Evolutionary conservation across 2,329 filamentous ascomycete genomes (phyloP).

Genomic region (Mycosphaerella arachidis): DNA sequence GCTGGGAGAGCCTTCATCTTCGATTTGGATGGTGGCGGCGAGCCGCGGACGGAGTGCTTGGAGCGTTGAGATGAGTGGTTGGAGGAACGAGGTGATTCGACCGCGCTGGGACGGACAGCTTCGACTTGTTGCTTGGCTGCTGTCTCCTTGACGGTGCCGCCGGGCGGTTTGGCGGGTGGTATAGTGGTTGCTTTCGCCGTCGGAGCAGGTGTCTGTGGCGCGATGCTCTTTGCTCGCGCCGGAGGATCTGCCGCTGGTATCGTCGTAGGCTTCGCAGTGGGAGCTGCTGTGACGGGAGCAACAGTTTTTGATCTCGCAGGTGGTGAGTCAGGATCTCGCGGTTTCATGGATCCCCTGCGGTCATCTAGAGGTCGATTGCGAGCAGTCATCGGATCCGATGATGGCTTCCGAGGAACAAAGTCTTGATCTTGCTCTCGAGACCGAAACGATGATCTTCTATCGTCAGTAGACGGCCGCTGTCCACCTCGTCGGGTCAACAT

Average conservation of each 20-base stretch:
- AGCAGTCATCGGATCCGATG: background rate
- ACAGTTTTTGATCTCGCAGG: background rate
- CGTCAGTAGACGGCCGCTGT: background rate
- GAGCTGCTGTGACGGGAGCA: background rate
- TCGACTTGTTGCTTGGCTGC: background rate
- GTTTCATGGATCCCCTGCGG: background rate
- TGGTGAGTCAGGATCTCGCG: background rate
- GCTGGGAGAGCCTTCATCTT: constrained; percentile 17
- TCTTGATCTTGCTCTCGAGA: background rate
- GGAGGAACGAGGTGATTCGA: background rate
- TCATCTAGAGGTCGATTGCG: background rate
- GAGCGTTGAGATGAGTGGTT: background rate
- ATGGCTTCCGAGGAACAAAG: background rate
- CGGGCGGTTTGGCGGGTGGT: background rate
- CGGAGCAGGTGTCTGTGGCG: background rate
- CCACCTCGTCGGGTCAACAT: background rate
- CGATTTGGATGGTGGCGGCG: constrained; percentile 1
- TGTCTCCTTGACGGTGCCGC: background rate
- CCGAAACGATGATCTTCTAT: background rate
- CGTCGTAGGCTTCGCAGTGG: background rate
- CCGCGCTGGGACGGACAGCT: background rate
- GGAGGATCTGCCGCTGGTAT: background rate
- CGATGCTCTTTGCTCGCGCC: background rate
- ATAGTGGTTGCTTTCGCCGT: background rate
- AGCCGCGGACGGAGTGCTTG: constrained; percentile 3